Conservation (phyloP, 306 rosid genomes). For the Prinsepia uniflora region DNA sequence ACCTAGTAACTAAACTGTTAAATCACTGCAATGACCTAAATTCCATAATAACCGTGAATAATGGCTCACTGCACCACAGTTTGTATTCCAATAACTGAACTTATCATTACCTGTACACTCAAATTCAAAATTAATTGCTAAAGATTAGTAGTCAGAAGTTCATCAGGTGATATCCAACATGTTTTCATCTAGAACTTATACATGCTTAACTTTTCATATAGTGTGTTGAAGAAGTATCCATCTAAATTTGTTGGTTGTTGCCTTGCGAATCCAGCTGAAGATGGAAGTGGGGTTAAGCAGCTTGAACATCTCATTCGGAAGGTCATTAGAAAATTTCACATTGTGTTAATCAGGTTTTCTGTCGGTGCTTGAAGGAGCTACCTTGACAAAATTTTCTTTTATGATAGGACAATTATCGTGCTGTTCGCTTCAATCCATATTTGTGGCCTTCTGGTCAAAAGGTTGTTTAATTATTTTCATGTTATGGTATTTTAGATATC, state of each 20-base stretch:
- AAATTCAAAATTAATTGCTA: background rate
- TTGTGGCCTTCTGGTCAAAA: conserved; percentile 82
- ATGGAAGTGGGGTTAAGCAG: conserved; percentile 70
- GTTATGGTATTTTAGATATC: background rate
- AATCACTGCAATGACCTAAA: background rate
- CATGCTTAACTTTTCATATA: conserved; percentile 31
- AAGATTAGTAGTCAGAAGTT: background rate
- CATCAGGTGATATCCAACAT: background rate
- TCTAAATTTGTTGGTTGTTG: conserved; percentile 85
- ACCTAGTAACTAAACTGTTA: conserved; percentile 1
- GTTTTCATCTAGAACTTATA: background rate
- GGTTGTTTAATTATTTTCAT: conserved; percentile 29
- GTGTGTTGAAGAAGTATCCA: conserved; percentile 74
- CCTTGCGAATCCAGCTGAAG: conserved; percentile 87
- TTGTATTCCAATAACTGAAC: background rate
- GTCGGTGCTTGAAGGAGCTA: conserved; percentile 5
- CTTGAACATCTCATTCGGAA: conserved; percentile 63
- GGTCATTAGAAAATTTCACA: conserved; percentile 39
- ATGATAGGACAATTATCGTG: conserved; percentile 66
- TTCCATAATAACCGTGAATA: background rate
- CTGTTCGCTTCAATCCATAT: conserved; percentile 88
- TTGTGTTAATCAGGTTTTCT: background rate
- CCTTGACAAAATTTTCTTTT: conserved; percentile 23
- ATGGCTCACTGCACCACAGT: conserved; percentile 1
- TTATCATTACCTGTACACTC: background rate